These are phyloP conservation scores for Fomes fomentarius DNA, from an alignment of 1,284 basidiomycete genomes.

Conservation along the genomic window DNA sequence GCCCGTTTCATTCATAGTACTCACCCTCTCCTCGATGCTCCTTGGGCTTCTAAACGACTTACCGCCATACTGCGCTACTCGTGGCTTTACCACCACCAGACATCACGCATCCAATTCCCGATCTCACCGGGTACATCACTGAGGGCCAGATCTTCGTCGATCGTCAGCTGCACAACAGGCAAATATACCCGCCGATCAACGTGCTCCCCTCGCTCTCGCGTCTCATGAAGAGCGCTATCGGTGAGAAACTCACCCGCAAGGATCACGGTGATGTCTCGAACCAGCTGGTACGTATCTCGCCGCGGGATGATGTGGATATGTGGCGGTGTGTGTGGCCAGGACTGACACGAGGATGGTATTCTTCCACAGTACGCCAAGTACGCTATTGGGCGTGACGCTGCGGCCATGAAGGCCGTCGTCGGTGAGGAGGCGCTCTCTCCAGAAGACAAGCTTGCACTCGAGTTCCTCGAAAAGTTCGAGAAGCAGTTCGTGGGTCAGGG, in stretches of 20 bases:
- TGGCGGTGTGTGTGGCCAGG: slow-evolving; percentile 9
- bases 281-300: slow-evolving; percentile 69
- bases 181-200: slow-evolving; percentile 99
- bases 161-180: slow-evolving; percentile 90
- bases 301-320: not conserved
- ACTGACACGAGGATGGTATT: not conserved
- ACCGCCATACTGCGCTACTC: slow-evolving; percentile 14
- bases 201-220: slow-evolving; percentile 98
- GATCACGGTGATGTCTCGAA: slow-evolving; percentile 99
- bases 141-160: slow-evolving; percentile 99
- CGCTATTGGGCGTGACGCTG: slow-evolving; percentile 96
- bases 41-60: slow-evolving; percentile 6
- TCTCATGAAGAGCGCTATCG: slow-evolving; percentile 99
- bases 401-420: slow-evolving; percentile 99
- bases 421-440: slow-evolving; percentile 96
- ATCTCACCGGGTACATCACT: slow-evolving; percentile 99
- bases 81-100: slow-evolving; percentile 51
- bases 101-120: slow-evolving; percentile 99
- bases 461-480: slow-evolving; percentile 96
- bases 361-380: slow-evolving; percentile 94
- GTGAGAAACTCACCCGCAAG: slow-evolving; percentile 95
- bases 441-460: slow-evolving; percentile 93
- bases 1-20: slow-evolving; percentile 15
- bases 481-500: slow-evolving; percentile 95
- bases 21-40: not conserved